Evolutionary conservation across 192 early-diverging fungal genomes (phyloP), one percentile per base, ranked within the genome.

Genomic region (Paraglomus brasilianum): DNA sequence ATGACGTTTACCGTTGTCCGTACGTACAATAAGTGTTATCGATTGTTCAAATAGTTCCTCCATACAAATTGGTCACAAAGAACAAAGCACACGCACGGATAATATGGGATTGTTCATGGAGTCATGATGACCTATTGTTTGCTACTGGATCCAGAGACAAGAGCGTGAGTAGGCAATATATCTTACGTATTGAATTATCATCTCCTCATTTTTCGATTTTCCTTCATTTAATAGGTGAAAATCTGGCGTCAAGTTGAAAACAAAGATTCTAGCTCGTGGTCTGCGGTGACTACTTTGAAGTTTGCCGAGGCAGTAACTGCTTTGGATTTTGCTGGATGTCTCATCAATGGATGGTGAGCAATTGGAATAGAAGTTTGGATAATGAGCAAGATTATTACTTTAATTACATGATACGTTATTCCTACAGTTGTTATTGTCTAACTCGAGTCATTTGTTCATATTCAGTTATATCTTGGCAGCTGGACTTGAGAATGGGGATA

Each of bases 131-230:
- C 46, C 47, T 43, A 5, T 83, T 89, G 36, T 97, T 98, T 84
- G 93, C 83, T 24, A 98, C 96, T 4, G 94, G 80, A 10, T 94
- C 92, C n/a, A 83, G 96, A 51, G 96, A 98, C 74, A 95, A 95
- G 76, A 87, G 91, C 1, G 83, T 89, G 41, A 74, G 55, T 72
- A 43, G 39, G 48, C n/a, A 38, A 9, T 15, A 44, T 56, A 24
- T 13, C 14, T 64, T 30, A 7, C 30, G 48, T 5, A 7, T 15
- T 58, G 46, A 22, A 56, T 13, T 19, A 19, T 57, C 58, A 53
- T 41, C 17, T 42, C 41, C 13, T 43, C 4, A 39, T 30, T 30
- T 30, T 30, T n/a, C 40, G 11, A 11, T 39, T 51, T 30, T 17
- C n/a, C 17, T 42, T 17, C 42, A 8, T 21, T 69, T 9, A 41